These are phyloP conservation scores for Omphalotus guepiniiformis DNA, from an alignment of 768 basidiomycete species.

Conservation along the genomic window DNA sequence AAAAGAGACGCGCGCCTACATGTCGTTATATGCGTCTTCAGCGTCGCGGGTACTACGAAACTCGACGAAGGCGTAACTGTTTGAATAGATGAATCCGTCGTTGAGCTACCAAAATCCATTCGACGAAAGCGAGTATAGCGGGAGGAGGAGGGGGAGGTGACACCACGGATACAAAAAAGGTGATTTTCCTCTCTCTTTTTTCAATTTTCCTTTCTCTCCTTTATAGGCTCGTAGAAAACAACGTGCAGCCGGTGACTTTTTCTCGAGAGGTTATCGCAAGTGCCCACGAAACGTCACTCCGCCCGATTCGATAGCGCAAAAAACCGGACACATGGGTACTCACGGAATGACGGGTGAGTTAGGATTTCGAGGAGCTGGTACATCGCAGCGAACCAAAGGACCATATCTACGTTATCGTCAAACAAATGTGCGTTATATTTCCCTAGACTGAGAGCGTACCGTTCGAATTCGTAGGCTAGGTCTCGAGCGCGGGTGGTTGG, in stretches of 20 bases:
- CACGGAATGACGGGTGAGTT: constrained; percentile 74
- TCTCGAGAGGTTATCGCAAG: neutral
- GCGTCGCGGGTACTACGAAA: constrained; percentile 74
- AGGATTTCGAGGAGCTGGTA: constrained; percentile 80
- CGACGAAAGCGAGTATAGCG: too few relatives aligned
- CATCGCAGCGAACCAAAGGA: constrained; percentile 82
- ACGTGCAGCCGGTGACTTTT: constrained; percentile 12
- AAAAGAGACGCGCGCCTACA: constrained; percentile 55
- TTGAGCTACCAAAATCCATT: constrained; percentile 71
- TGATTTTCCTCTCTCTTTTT: too few relatives aligned
- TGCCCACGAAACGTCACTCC: too few relatives aligned
- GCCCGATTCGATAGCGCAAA: neutral
- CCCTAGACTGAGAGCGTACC: constrained; percentile 37
- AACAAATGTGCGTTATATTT: constrained; percentile 5
- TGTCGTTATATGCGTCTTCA: constrained; percentile 79
- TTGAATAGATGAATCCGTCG: constrained; percentile 33
- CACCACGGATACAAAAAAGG: too few relatives aligned
- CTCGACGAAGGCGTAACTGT: constrained; percentile 85
- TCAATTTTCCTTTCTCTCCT: too few relatives aligned
- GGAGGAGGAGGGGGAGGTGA: too few relatives aligned
- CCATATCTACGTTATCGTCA: constrained; percentile 79
- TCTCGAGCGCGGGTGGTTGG: constrained; percentile 79
- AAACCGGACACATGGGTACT: constrained; percentile 37
- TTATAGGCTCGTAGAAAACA: constrained; percentile 27
- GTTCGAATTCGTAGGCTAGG: constrained; percentile 83